Conservation (phyloP, 768 basidiomycete genomes). For the Russula compacta region DNA sequence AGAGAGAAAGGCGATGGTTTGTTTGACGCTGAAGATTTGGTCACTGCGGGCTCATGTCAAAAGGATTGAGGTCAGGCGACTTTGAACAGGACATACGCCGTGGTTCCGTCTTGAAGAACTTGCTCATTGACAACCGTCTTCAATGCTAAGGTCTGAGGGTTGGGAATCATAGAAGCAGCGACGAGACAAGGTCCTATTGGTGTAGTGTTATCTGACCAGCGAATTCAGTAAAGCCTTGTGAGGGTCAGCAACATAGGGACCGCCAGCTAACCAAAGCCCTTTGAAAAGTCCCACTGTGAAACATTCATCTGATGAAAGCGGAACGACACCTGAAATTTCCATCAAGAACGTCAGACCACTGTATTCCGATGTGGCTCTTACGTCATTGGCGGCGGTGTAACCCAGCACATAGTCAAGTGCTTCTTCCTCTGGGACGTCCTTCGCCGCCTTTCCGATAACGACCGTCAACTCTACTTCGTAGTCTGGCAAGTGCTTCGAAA, state of each 20-base stretch:
- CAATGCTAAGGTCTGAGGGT: conserved; percentile 58
- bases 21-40: conserved; percentile 72
- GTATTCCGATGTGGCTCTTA: conserved; percentile 22
- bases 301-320: conserved; percentile 72
- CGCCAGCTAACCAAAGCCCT: conserved; percentile 58
- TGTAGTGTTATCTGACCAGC: conserved; percentile 46
- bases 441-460: conserved; percentile 74
- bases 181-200: conserved; percentile 81
- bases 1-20: conserved; percentile 72
- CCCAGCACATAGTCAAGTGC: conserved; percentile 82
- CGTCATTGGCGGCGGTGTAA: conserved; percentile 76
- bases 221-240: background rate
- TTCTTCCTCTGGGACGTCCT: conserved; percentile 69
- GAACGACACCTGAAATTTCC: conserved; percentile 54
- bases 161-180: conserved; percentile 48
- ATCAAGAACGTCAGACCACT: background rate
- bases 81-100: conserved; percentile 44
- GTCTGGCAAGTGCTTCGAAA: conserved; percentile 62
- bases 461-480: conserved; percentile 78
- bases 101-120: conserved; percentile 65
- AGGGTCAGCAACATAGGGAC: background rate
- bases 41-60: conserved; percentile 37
- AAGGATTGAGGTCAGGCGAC: background rate
- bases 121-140: conserved; percentile 59
- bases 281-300: conserved; percentile 84